phyloP scores from a whole-genome alignment of 148 eudicot genomes.

The Polygonum aviculare region DNA sequence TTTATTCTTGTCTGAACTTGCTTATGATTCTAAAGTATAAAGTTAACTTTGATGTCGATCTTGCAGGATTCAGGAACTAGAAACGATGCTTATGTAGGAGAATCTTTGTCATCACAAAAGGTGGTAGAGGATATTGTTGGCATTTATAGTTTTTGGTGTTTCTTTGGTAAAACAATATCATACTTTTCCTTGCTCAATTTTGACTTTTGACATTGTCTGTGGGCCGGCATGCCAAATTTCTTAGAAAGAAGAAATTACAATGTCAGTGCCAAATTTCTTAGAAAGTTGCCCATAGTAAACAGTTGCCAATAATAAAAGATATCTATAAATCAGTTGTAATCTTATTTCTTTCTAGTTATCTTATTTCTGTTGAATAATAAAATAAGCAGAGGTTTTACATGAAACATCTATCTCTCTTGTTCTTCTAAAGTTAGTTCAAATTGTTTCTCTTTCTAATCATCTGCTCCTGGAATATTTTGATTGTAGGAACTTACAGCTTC shows the following conservation, averaged over 20 bases:
- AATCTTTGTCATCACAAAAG: conserved; percentile 25
- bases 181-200: background rate
- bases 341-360: too few relatives aligned
- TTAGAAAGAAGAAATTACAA: too few relatives aligned
- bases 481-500: background rate
- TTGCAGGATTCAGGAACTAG: conserved; percentile 33
- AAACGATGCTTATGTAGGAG: conserved; percentile 17
- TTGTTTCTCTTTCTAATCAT: conserved; percentile 11
- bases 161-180: background rate
- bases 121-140: conserved; percentile 20
- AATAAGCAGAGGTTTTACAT: too few relatives aligned
- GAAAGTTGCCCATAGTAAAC: too few relatives aligned
- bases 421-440: too few relatives aligned
- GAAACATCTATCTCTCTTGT: too few relatives aligned
- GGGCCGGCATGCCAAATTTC: too few relatives aligned
- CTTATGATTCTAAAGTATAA: background rate
- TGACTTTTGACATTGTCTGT: too few relatives aligned
- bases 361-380: too few relatives aligned
- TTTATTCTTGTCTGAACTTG: background rate
- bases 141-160: conserved; percentile 8
- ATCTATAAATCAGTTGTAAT: too few relatives aligned
- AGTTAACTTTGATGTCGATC: background rate
- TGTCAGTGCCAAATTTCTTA: too few relatives aligned
- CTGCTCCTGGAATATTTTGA: background rate
- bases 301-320: too few relatives aligned